Conservation (phyloP, 257 asterid genomes). For the Lycium barbarum region DNA sequence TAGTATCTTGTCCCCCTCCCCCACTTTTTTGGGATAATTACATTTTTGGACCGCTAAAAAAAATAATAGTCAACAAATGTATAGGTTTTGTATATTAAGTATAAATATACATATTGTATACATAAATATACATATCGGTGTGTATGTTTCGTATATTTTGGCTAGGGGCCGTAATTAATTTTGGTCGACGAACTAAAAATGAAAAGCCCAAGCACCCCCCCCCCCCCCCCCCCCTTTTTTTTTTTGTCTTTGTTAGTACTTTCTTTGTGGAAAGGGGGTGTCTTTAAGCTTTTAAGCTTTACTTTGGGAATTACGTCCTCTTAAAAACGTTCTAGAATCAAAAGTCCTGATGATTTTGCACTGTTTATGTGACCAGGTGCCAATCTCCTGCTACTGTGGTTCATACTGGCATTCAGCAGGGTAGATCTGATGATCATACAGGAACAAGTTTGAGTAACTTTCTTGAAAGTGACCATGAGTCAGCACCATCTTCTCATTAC, state of each 20-base stretch:
- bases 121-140: too few relatives aligned
- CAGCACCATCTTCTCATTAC: conserved; percentile 73
- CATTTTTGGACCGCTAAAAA: too few relatives aligned
- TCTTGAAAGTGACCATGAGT: conserved; percentile 77
- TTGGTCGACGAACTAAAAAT: too few relatives aligned
- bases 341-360: neutral
- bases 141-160: too few relatives aligned
- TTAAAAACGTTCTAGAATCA: neutral
- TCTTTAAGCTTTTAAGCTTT: neutral
- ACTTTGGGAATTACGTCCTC: neutral
- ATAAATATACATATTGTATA: too few relatives aligned
- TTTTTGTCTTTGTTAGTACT: neutral
- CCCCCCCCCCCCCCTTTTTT: too few relatives aligned
- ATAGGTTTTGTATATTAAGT: too few relatives aligned
- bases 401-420: conserved; percentile 42
- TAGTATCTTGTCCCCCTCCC: neutral
- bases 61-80: too few relatives aligned
- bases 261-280: neutral
- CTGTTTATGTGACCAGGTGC: conserved; percentile 49
- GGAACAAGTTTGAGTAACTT: conserved; percentile 59
- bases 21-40: too few relatives aligned
- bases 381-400: conserved; percentile 46
- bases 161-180: too few relatives aligned
- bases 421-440: conserved; percentile 46
- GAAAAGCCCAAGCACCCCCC: too few relatives aligned